Conservation (phyloP, 179 eudicot species). For the Gypsophila paniculata region DNA sequence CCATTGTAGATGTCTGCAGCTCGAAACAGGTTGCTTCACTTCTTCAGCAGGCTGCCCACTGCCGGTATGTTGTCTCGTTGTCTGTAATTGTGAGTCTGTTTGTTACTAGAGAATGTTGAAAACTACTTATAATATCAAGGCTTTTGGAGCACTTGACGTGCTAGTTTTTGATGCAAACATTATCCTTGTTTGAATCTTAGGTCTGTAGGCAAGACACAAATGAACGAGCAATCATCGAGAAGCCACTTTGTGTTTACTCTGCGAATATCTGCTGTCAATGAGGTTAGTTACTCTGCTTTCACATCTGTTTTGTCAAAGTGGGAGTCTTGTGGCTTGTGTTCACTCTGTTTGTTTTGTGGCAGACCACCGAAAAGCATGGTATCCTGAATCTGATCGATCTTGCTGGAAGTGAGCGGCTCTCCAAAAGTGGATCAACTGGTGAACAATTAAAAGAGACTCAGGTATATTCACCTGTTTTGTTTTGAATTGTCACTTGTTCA, state of each 20-base stretch:
- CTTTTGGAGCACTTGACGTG: neutral
- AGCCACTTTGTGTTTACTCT: constrained; percentile 80
- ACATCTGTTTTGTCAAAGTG: neutral
- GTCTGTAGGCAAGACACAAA: constrained; percentile 76
- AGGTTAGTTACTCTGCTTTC: constrained; percentile 33
- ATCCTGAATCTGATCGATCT: constrained; percentile 71
- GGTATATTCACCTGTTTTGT: constrained; percentile 29
- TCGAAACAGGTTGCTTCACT: constrained; percentile 63
- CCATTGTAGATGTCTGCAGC: constrained; percentile 68
- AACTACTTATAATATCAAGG: neutral
- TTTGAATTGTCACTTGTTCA: neutral
- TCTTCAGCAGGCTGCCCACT: constrained; percentile 59
- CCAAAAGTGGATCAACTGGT: constrained; percentile 78
- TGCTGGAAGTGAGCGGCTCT: constrained; percentile 80
- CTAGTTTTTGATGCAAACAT: neutral
- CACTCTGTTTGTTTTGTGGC: constrained; percentile 8
- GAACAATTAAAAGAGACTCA: constrained; percentile 74
- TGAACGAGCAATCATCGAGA: constrained; percentile 84
- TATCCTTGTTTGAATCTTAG: constrained; percentile 26
- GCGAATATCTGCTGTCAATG: constrained; percentile 63
- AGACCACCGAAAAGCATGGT: constrained; percentile 80
- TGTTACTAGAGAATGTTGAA: neutral
- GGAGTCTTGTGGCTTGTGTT: neutral
- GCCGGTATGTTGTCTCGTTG: constrained; percentile 36
- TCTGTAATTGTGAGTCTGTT: neutral